Evolutionary conservation across 495 filamentous ascomycete genomes (phyloP).

Genomic region (Neurospora sp.): DNA sequence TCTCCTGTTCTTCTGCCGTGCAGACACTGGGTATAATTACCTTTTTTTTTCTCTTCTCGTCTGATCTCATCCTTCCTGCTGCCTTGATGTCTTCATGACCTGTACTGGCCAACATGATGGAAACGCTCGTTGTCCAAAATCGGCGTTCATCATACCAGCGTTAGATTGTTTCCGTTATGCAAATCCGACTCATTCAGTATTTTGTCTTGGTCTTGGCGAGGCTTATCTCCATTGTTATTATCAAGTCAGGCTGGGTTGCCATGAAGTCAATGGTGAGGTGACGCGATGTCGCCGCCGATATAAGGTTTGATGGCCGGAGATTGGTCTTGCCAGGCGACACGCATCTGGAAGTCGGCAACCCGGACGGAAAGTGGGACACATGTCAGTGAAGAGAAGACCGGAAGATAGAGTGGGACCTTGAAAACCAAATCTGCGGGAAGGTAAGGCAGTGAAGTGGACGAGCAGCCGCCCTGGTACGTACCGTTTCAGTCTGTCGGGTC

Average conservation of each 20-base stretch:
- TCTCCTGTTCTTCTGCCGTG: not conserved
- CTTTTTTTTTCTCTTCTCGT: too few relatives aligned
- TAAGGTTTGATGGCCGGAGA: not conserved
- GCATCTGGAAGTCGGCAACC: not conserved
- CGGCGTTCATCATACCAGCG: too few relatives aligned
- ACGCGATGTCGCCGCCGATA: not conserved
- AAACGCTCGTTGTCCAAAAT: too few relatives aligned
- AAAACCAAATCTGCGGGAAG: rapidly evolving
- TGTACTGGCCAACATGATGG: too few relatives aligned
- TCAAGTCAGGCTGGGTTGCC: too few relatives aligned
- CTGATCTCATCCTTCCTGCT: too few relatives aligned
- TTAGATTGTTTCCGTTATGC: too few relatives aligned
- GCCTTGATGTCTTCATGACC: too few relatives aligned
- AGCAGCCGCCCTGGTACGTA: not conserved
- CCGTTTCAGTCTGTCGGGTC: not conserved
- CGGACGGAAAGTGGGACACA: not conserved
- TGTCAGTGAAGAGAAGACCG: not conserved
- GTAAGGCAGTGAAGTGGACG: not conserved
- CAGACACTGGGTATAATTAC: too few relatives aligned
- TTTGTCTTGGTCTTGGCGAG: too few relatives aligned
- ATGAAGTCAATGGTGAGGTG: not conserved
- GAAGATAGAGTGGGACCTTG: not conserved
- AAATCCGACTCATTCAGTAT: too few relatives aligned
- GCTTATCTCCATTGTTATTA: too few relatives aligned
- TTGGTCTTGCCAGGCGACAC: not conserved